Conservation (phyloP, 108 stramenopile species). For the Skeletonema costatum region DNA sequence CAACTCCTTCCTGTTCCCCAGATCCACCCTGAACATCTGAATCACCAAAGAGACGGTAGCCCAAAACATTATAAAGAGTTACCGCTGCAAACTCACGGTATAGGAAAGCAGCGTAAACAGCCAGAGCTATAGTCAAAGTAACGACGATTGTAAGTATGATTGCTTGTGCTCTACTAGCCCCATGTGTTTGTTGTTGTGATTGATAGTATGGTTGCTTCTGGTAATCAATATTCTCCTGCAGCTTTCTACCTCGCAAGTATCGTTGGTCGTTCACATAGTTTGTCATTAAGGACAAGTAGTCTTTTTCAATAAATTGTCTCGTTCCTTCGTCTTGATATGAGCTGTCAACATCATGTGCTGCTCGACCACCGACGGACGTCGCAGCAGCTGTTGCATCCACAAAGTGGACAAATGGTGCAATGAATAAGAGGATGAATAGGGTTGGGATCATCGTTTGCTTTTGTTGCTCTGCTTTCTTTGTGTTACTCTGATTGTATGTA, state of each 20-base stretch:
- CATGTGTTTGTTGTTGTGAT: neutral
- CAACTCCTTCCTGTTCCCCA: conserved; percentile 1
- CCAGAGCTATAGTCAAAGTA: conserved; percentile 1
- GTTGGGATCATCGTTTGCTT: neutral
- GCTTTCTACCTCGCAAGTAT: conserved; percentile 10
- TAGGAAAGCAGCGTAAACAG: conserved; percentile 2
- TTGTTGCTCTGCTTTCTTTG: neutral
- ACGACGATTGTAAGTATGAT: neutral
- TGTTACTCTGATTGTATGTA: neutral
- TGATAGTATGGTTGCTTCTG: conserved; percentile 10
- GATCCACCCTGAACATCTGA: neutral
- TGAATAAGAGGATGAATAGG: neutral
- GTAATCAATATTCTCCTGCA: conserved; percentile 13
- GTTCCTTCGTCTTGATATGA: neutral
- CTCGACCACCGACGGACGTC: neutral
- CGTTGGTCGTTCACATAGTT: neutral
- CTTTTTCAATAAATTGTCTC: conserved; percentile 12
- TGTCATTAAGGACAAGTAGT: conserved; percentile 19
- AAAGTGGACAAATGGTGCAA: neutral
- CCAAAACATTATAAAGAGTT: conserved; percentile 13
- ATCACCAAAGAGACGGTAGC: conserved; percentile 17
- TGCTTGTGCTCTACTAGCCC: conserved; percentile 5
- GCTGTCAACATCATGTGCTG: neutral
- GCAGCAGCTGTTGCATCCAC: neutral
- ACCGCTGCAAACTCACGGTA: conserved; percentile 3